phyloP scores from a whole-genome alignment of 1,139 yeast genomes.

The Geotrichum australiense region DNA sequence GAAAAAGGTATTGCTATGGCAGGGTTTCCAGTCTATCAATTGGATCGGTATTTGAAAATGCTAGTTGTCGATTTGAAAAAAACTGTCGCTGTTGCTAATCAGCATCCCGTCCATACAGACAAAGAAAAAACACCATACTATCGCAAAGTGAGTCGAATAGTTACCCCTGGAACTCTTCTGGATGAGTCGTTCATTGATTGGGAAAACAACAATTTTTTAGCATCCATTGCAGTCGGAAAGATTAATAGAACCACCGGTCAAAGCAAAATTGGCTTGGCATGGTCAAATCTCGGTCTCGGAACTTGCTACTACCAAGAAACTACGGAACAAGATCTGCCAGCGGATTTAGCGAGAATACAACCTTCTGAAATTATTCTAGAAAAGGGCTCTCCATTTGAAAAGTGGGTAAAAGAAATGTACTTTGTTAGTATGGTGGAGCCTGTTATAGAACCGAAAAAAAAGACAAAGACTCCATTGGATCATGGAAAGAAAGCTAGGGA shows the following conservation, averaged over 20 bases:
- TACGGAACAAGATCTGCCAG: constrained; percentile 44
- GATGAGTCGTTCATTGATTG: constrained; percentile 80
- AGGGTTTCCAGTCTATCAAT: constrained; percentile 73
- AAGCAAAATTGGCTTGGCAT: constrained; percentile 61
- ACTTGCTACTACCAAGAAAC: constrained; percentile 63
- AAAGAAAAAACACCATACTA: constrained; percentile 39
- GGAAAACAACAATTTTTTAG: constrained; percentile 61
- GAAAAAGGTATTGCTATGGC: constrained; percentile 67
- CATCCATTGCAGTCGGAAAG: constrained; percentile 42
- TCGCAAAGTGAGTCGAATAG: constrained; percentile 68
- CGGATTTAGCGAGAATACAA: constrained; percentile 56
- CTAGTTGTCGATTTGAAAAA: constrained; percentile 62
- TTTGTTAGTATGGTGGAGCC: not conserved
- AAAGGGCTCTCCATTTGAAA: constrained; percentile 23
- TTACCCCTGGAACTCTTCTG: constrained; percentile 88
- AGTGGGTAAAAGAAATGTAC: not conserved
- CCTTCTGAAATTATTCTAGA: constrained; percentile 62
- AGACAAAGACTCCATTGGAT: no score
- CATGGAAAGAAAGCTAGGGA: constrained; percentile 41
- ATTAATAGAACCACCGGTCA: constrained; percentile 28
- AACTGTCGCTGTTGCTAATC: constrained; percentile 79
- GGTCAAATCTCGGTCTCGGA: constrained; percentile 89
- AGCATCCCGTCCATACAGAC: constrained; percentile 32
- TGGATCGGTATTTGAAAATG: constrained; percentile 65
- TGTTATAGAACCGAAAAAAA: not conserved